phyloP scores from a whole-genome alignment of 495 filamentous ascomycete species.

The Lepraria neglecta region DNA sequence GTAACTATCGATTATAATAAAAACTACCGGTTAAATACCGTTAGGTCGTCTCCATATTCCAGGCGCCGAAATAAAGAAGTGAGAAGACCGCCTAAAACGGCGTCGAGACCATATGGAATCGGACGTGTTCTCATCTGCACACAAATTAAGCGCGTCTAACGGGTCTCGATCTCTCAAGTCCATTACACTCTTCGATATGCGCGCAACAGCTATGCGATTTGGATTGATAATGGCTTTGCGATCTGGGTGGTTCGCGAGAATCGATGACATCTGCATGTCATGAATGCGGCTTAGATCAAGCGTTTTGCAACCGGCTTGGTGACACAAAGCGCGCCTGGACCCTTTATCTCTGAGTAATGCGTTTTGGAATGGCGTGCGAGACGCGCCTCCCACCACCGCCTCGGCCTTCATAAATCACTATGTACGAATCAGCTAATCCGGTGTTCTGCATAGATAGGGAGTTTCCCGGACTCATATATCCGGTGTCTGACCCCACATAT shows the following conservation, averaged over 20 bases:
- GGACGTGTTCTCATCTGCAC: no score
- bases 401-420: background rate
- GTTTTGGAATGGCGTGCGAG: background rate
- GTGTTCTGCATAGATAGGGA: background rate
- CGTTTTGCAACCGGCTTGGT: conserved; percentile 3
- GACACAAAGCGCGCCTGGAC: conserved; percentile 11
- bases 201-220: background rate
- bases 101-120: no score
- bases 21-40: no score
- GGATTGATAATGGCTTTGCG: conserved; percentile 9
- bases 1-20: no score
- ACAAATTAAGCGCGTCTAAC: no score
- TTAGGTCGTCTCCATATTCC: no score
- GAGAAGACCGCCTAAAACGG: no score
- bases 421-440: conserved; percentile 5
- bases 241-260: conserved; percentile 8
- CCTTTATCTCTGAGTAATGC: background rate
- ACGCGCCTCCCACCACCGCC: background rate
- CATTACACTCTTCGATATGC: no score
- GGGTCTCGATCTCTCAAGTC: no score
- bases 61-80: no score
- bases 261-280: conserved; percentile 18
- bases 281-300: conserved; percentile 18
- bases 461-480: background rate
- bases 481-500: conserved; percentile 2